Base-by-base conservation (phyloP, 768 basidiomycete species). In the Suillus placidus region DNA sequence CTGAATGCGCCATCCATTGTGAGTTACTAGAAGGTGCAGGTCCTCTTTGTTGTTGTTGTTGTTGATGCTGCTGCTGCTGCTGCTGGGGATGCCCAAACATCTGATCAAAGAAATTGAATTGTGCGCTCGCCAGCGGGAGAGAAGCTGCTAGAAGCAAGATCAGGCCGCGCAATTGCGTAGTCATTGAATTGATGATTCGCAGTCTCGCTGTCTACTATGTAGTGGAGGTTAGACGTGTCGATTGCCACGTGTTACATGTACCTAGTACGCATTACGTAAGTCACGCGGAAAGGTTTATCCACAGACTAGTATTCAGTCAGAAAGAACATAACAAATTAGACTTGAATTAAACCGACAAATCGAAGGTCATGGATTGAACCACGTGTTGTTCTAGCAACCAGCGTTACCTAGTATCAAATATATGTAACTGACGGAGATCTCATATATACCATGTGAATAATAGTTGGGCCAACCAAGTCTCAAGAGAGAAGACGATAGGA, bases 61-160 rank as follows among this genome's bases (percentile, higher is more conserved):
- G 82, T 63, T 81, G 82, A 58, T 84, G 87, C 23, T 85, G 77
- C 45, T 85, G 82, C 63, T 81, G 82, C 60, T 84, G 87, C 23
- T 85, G 77, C 45, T 85, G 85, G 30, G 84, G 81, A 49, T 70
- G 69, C 40, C 87, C 85, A 71, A 92, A 93, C 85, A 93, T 88
- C 49, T 89, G 86, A 67, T 90, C 87, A 71, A 94, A 94, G 76
- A 92, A 91, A 55, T 86, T 82, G 75, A 93, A 93, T 71, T 93
- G 91, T n/a, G 87, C 89, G 18, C 79, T 77, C 38, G 75, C 84
- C 52, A 80, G 55, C 18, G 77, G 67, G 18, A 75, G 49, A 12
- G 68, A 73, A 35, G 62, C 62, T 30, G 73, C 45, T 18, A 76
- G 64, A 45, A 70, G 42, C 20, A 38, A 51, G n/a, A 40, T 63